These are phyloP conservation scores for Omphalotus olearius DNA, from an alignment of 1,284 basidiomycete species.

Conservation along the genomic window DNA sequence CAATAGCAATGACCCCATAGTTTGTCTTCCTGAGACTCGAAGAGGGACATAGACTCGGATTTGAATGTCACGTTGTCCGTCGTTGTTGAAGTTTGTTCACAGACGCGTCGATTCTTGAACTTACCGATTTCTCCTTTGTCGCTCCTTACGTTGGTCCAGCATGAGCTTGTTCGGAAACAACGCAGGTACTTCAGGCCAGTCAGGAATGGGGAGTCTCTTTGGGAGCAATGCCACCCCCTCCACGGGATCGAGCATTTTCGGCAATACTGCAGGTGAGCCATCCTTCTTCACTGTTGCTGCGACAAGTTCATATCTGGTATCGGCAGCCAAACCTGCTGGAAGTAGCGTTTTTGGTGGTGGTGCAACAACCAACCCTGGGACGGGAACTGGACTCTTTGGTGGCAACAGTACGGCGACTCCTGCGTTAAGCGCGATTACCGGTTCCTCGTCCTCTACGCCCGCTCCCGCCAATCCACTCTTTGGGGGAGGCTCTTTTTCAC, in stretches of 20 bases:
- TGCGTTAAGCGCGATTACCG: slow-evolving; percentile 11
- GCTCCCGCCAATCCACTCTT: slow-evolving; percentile 19
- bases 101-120: background rate
- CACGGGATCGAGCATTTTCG: slow-evolving; percentile 2
- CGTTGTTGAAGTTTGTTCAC: background rate
- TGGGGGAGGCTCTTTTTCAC: slow-evolving; percentile 23
- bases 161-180: slow-evolving; percentile 9
- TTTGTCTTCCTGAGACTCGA: no score
- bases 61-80: no score
- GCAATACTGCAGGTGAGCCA: background rate
- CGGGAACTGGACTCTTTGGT: slow-evolving; percentile 15
- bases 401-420: slow-evolving; percentile 14
- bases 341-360: slow-evolving; percentile 13
- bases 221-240: slow-evolving; percentile 15
- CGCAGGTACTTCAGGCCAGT: slow-evolving; percentile 9
- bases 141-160: background rate
- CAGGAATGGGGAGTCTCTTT: slow-evolving; percentile 19
- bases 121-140: background rate
- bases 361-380: background rate
- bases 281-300: background rate
- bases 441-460: background rate
- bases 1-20: no score
- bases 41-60: no score
- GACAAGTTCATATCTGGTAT: background rate
- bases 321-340: slow-evolving; percentile 15